Evolutionary conservation across 108 stramenopile genomes (phyloP), one percentile per base, ranked within the genome.

Genomic region (Conticribra weissflogii): DNA sequence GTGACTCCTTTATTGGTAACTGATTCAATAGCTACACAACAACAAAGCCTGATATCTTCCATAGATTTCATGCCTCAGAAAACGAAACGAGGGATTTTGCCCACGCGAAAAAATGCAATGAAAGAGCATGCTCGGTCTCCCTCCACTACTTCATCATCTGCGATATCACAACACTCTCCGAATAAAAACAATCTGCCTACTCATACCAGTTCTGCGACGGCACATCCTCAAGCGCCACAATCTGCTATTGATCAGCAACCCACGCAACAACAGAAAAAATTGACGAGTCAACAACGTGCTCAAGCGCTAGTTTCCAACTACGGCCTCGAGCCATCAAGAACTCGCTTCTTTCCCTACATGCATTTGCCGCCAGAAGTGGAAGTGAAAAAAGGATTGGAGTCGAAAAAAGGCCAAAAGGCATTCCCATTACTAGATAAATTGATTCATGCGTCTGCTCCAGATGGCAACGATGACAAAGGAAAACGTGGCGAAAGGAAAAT

Each of bases 371-470:
- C 27, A 4, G 47, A 65, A 33, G 56, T 65, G 12, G 63, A 65
- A 24, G 17, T 65, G 1, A 73, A 58, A 33, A 57, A 59, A 19
- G 54, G 66, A 18, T 24, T 36, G 29, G 36, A 59, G 36, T 34
- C 28, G 8, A 55, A 25, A 28, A 12, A 19, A 16, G 44, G 56
- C 3, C 49, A 23, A 24, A 34, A 46, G 49, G 27, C 28, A 19
- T 73, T 47, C 50, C 56, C 63, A 15, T 41, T 28, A 18, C 52
- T 73, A 22, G 72, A 73, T 22, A 73, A 65, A 32, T 29, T 73
- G 2, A 64, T 55, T 23, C 24, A 64, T 48, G 36, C 66, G 0
- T 21, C 57, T 23, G 32, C 23, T 33, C 18, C 24, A 29, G 57
- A 23, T 16, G 30, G 25, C 29, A 23, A 59, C 31, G 29, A 19